Evolutionary conservation across 2,329 filamentous ascomycete genomes (phyloP).

Genomic region (Monosporascus ibericus): DNA sequence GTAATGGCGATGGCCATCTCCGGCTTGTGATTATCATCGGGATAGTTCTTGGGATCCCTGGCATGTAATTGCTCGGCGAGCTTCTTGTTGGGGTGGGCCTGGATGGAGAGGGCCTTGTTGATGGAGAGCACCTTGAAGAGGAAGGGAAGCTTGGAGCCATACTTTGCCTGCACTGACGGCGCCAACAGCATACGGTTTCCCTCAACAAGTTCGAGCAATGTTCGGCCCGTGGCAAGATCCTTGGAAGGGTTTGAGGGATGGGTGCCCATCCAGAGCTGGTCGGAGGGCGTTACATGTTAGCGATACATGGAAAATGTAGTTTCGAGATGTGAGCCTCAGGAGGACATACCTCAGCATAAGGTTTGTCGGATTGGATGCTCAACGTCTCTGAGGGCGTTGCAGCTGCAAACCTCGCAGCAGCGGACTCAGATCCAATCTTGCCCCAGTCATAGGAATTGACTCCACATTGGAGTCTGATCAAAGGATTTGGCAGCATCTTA

Average conservation of each 20-base stretch:
- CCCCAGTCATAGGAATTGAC: conserved; percentile 99
- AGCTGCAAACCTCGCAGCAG: conserved; percentile 82
- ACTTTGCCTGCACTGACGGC: conserved; percentile 63
- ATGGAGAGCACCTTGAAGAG: conserved; percentile 97
- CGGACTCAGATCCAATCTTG: conserved; percentile 81
- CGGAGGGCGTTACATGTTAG: conserved; percentile 7
- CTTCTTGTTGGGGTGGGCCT: conserved; percentile 94
- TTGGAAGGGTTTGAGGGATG: conserved; percentile 94
- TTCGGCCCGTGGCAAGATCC: conserved; percentile 76
- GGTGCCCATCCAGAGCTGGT: conserved; percentile 96
- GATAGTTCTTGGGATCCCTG: conserved; percentile 87
- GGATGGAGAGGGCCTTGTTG: conserved; percentile 91
- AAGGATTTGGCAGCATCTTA: conserved; percentile 61
- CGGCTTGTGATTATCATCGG: conserved; percentile 98
- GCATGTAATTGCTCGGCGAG: conserved; percentile 84
- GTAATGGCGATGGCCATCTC: conserved; percentile 99
- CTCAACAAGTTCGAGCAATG: conserved; percentile 78
- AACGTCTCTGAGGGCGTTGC: conserved; percentile 73
- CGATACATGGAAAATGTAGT: neutral
- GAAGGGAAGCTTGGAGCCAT: conserved; percentile 81
- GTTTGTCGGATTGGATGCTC: conserved; percentile 75
- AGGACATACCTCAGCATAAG: conserved; percentile 79
- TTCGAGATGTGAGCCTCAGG: neutral
- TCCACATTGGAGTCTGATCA: conserved; percentile 81
- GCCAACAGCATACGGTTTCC: conserved; percentile 83